These are phyloP conservation scores for Akanthomyces dipterigenus DNA, from an alignment of 2,329 filamentous ascomycete species.

Conservation along the genomic window DNA sequence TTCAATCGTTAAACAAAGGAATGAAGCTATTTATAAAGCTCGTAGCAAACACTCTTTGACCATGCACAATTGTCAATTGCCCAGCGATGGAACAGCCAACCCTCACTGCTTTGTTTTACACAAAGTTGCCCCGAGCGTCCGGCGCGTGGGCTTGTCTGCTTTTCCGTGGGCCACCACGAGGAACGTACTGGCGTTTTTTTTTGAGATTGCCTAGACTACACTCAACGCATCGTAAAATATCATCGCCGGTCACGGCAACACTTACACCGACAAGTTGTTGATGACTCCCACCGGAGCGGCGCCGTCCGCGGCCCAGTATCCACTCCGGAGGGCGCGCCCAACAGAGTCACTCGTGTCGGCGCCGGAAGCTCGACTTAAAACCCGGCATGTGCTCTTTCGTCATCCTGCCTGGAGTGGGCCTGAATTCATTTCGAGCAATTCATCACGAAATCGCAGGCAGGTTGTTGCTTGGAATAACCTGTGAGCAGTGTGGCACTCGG, in stretches of 20 bases:
- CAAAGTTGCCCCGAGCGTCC: background rate
- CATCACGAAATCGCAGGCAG: too few relatives aligned
- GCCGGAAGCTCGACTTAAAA: background rate
- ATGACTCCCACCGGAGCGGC: background rate
- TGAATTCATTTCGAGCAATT: too few relatives aligned
- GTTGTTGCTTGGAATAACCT: too few relatives aligned
- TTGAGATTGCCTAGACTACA: background rate
- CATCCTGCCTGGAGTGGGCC: background rate
- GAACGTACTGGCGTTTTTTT: background rate
- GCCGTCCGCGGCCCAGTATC: background rate
- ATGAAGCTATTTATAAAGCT: background rate
- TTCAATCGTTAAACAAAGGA: background rate
- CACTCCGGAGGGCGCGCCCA: conserved; percentile 6
- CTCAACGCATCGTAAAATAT: background rate
- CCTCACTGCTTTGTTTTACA: background rate
- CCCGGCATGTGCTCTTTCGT: background rate
- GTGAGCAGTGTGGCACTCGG: too few relatives aligned
- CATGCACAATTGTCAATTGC: background rate
- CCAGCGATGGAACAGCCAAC: background rate
- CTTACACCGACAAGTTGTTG: background rate
- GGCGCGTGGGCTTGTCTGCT: background rate
- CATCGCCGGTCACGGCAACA: background rate
- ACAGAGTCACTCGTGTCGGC: background rate
- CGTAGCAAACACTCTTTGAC: background rate
- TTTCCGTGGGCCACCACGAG: background rate